These are phyloP conservation scores for Piper longum DNA, from an alignment of 164 flowering plant genomes.

Conservation along the genomic window DNA sequence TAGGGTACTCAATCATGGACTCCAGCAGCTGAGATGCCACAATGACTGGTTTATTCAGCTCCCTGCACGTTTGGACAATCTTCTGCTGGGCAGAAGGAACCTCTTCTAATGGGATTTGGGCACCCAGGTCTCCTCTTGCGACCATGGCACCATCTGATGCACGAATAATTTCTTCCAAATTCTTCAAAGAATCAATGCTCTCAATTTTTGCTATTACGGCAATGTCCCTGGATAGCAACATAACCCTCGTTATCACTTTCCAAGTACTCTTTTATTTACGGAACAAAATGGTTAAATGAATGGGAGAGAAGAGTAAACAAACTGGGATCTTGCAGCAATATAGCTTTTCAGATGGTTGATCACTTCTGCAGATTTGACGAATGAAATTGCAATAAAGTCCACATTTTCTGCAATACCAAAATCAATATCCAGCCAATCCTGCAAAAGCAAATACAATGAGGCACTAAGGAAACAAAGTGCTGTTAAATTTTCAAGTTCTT, in stretches of 20 bases:
- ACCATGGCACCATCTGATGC: conserved; percentile 99
- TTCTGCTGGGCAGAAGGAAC: conserved; percentile 89
- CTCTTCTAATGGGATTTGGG: conserved; percentile 95
- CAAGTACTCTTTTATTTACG: too few relatives aligned
- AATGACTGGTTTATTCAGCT: conserved; percentile 84
- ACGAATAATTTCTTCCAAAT: conserved; percentile 76
- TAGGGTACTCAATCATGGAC: conserved; percentile 96
- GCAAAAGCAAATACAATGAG: neutral
- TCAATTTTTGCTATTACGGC: conserved; percentile 87
- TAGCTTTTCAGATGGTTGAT: conserved; percentile 86
- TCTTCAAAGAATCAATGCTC: conserved; percentile 82
- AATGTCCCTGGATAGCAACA: conserved; percentile 47
- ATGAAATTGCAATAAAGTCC: conserved; percentile 89
- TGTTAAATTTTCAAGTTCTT: neutral
- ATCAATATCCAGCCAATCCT: conserved; percentile 99
- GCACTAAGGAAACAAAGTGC: neutral
- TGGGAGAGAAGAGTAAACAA: conserved; percentile 1
- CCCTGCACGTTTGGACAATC: conserved; percentile 73
- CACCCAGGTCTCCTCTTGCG: conserved; percentile 95
- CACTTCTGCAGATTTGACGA: conserved; percentile 93
- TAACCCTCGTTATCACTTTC: neutral
- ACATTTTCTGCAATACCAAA: conserved; percentile 91
- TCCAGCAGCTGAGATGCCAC: conserved; percentile 96
- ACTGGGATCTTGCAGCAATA: conserved; percentile 75
- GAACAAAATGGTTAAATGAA: neutral